A percentile compares a stretch with the other conserved stretches of the same genome.
Evolutionary conservation across 805 yeast genomes (phyloP).

Genomic region (Suhomyces tanzawaensis): DNA sequence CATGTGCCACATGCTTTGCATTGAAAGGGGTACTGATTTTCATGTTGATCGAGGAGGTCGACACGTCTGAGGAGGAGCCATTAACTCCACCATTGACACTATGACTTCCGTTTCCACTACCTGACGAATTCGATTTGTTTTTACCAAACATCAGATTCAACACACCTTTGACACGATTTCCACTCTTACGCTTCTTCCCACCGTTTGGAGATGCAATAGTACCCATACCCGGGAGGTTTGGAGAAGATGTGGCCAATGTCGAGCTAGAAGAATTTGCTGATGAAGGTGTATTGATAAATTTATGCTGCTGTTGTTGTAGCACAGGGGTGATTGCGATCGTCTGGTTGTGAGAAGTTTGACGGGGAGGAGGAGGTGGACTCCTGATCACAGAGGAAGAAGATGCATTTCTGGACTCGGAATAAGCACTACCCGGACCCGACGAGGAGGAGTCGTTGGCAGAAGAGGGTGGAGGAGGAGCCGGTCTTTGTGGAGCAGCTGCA

Average conservation of each 20-base stretch:
- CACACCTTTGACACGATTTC: constrained; percentile 57
- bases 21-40: constrained; percentile 90
- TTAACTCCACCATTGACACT: constrained; percentile 5
- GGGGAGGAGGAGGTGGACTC: constrained; percentile 20
- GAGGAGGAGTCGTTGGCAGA: not conserved
- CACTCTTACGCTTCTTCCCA: constrained; percentile 37
- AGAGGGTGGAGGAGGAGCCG: constrained; percentile 3
- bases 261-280: constrained; percentile 16
- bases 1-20: constrained; percentile 88
- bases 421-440: not conserved
- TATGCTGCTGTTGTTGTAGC: constrained; percentile 16
- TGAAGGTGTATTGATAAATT: constrained; percentile 10
- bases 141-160: constrained; percentile 52
- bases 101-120: constrained; percentile 10
- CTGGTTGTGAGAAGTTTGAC: constrained; percentile 17
- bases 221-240: constrained; percentile 24
- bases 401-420: constrained; percentile 7
- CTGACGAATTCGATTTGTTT: constrained; percentile 14
- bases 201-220: constrained; percentile 7
- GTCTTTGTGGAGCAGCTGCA: not conserved
- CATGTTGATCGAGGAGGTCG: constrained; percentile 36
- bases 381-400: constrained; percentile 24
- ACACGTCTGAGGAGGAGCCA: constrained; percentile 12
- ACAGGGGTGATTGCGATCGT: constrained; percentile 34
- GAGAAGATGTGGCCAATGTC: constrained; percentile 14